Evolutionary conservation across 1,139 yeast species (phyloP), one percentile per base, ranked within the genome.

Genomic region (Zygosaccharomyces pseudobailii): DNA sequence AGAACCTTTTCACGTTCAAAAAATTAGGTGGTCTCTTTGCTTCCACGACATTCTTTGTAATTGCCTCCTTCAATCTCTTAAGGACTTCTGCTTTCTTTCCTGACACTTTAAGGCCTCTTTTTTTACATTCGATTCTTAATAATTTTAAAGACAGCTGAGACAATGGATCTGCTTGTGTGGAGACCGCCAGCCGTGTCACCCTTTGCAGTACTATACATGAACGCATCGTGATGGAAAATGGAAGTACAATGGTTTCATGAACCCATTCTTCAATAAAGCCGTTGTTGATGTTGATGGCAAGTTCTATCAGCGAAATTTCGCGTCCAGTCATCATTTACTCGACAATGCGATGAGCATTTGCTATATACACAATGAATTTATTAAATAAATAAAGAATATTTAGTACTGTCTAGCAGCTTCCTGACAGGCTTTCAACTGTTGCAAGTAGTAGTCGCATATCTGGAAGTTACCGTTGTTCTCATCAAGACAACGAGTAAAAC

Each of bases 401-500:
- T 78, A 87, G 68, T 86, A 88, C 61, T 82, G 86, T 59, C 84
- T 79, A 51, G 96, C 76, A 61, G 97, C 96, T 70, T 87, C 92
- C 74, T 92, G 97, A 72, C 98, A 92, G 23, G 97, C 94, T 76
- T 87, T 90, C 70, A 92, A 82, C 74, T 90, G 97, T 73, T 90
- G 97, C 72, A 92, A 35, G 73, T 92, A 92, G 80, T 79, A 92
- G 66, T 89, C 97, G 74, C 98, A 92, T 59, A 86, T 83, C 74
- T 89, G 96, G 89, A 88, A 87, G 78, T 92, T 89, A 59, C 97
- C 97, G 59, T 78, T 76, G 72, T 92, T 88, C 62, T 88, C 96
- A 65, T 84, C 92, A 66, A 92, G 76, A 76, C 98, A 92, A 75
- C 87, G 86, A 59, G 98, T 90, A 74, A 92, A 88, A 72, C 82